These are phyloP conservation scores for Xylariaceae sp. DNA, from an alignment of 2,329 filamentous ascomycete species.

Conservation along the genomic window DNA sequence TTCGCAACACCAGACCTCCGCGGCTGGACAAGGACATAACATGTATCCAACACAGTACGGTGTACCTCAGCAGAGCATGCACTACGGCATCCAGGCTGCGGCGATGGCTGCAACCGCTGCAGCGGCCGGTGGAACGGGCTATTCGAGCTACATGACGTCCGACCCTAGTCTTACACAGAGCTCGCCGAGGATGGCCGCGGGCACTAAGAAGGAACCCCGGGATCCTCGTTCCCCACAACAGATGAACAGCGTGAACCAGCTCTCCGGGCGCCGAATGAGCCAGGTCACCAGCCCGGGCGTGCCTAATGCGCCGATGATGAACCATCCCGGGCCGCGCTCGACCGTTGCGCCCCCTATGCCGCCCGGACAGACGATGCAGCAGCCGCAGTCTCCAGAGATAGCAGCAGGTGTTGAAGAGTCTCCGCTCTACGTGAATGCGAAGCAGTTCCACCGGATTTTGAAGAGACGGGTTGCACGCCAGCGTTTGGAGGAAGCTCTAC, in stretches of 20 bases:
- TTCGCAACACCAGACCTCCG: constrained; percentile 66
- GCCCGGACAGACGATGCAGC: constrained; percentile 59
- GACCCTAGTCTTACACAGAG: constrained; percentile 64
- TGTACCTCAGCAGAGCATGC: constrained; percentile 68
- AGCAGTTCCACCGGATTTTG: constrained; percentile 95
- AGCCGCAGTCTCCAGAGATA: constrained; percentile 74
- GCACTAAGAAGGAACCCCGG: constrained; percentile 65
- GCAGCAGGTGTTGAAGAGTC: constrained; percentile 75
- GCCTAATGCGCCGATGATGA: constrained; percentile 70
- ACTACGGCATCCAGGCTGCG: constrained; percentile 83
- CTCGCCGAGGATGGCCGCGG: constrained; percentile 68
- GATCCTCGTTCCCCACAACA: constrained; percentile 72
- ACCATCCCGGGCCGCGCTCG: constrained; percentile 51
- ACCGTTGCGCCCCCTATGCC: constrained; percentile 54
- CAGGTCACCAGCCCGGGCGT: constrained; percentile 72
- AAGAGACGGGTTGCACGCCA: constrained; percentile 91
- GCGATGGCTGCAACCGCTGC: constrained; percentile 90
- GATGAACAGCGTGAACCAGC: constrained; percentile 57
- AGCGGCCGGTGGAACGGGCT: constrained; percentile 67
- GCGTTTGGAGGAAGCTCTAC: constrained; percentile 84
- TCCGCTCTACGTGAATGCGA: constrained; percentile 94
- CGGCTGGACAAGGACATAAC: constrained; percentile 62
- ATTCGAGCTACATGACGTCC: constrained; percentile 66
- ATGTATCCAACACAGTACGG: constrained; percentile 77
- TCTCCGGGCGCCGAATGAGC: constrained; percentile 65